Evolutionary conservation across 169 alveolate genomes (phyloP), one percentile per base, ranked within the genome.

Genomic region (Cryptosporidium sp.): DNA sequence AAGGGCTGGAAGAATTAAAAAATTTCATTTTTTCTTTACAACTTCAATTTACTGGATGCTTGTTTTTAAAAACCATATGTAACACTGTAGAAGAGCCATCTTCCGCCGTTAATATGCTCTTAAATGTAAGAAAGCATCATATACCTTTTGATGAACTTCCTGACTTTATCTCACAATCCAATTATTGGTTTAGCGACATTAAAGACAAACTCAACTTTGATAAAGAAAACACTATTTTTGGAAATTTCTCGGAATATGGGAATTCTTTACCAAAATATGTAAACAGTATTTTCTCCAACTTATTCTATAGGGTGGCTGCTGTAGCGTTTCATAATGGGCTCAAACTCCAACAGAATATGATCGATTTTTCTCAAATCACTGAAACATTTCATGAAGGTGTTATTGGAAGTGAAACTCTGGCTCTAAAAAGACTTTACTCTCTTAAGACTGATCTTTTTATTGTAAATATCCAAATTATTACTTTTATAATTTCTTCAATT

Each of bases 141-240:
- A 73, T 73, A 37, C 53, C 86, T 5, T 53, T 56, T 29, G 86
- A 73, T 39, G 58, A 73, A 5, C 68, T 73, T n/a, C 86, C 86
- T 31, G 86, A 73, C 3, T 73, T 73, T 42, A 73, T 73, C 23
- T 73, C 86, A 16, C 23, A 73, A 16, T 56, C 31, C 35, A 60
- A 73, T 26, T 73, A 52, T 37, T 73, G 70, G 44, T 73, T 73
- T 73, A 73, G 70, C 56, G 86, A 73, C 35, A 29, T 73, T 12
- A 73, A 53, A 23, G 86, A 73, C 35, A 73, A 73, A 35, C 56
- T 73, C 1, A 26, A 53, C 21, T 73, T 73, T 58, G 86, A 73
- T 42, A 5, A 42, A 23, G 70, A 53, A 33, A 53, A 60, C 62
- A 73, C 72, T 58, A 8, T 58, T 9, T 73, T 73, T 60, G 70